phyloP scores from a whole-genome alignment of 1,284 basidiomycete species.

The Boletus sp. region DNA sequence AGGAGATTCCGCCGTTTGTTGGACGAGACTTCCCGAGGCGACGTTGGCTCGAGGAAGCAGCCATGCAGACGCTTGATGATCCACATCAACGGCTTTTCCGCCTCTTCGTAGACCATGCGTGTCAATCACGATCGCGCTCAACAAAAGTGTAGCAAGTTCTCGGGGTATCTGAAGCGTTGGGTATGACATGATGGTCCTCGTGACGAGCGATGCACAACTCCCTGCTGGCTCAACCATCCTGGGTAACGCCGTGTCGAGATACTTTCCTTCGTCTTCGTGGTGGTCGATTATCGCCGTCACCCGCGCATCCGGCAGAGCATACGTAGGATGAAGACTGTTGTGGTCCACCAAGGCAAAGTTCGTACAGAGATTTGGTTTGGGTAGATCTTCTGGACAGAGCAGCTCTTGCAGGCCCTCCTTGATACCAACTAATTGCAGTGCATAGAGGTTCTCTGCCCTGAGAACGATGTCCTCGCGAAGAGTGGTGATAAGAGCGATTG shows the following conservation, averaged over 20 bases:
- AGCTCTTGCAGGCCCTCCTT: conserved; percentile 46
- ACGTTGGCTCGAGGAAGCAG: conserved; percentile 51
- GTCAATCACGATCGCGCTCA: conserved; percentile 80
- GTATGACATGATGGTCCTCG: conserved; percentile 44
- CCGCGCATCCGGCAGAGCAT: conserved; percentile 42
- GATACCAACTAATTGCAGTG: conserved; percentile 59
- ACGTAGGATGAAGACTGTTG: conserved; percentile 64
- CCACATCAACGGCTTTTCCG: conserved; percentile 69
- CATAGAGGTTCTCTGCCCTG: conserved; percentile 84
- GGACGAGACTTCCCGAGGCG: conserved; percentile 17
- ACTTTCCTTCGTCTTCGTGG: conserved; percentile 80
- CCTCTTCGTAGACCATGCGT: conserved; percentile 73
- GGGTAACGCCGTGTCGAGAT: conserved; percentile 60
- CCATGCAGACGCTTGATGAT: conserved; percentile 57
- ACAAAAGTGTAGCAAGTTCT: conserved; percentile 74
- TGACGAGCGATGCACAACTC: conserved; percentile 77
- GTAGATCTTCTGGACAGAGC: conserved; percentile 56
- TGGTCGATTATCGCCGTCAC: conserved; percentile 90
- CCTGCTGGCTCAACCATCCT: conserved; percentile 69
- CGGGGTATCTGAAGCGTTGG: conserved; percentile 39
- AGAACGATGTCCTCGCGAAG: conserved; percentile 66
- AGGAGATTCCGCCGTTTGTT: conserved; percentile 6
- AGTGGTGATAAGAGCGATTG: conserved; percentile 74
- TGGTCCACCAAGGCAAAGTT: conserved; percentile 86
- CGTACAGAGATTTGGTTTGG: conserved; percentile 41